Evolutionary conservation across 495 filamentous ascomycete genomes (phyloP).

Genomic region (Polyplosphaeria fusca): DNA sequence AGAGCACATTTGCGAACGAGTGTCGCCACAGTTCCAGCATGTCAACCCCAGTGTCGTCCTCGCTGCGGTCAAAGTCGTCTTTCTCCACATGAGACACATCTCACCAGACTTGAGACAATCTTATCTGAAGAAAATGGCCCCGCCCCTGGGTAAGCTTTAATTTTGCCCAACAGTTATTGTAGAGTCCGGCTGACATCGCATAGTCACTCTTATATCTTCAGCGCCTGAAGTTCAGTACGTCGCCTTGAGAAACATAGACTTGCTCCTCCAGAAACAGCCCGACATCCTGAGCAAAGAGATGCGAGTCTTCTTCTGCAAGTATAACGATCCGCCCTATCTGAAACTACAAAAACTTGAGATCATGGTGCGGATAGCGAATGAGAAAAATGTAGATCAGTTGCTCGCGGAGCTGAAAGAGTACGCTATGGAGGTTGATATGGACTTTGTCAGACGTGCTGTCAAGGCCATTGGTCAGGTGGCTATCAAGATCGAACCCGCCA

Average conservation of each 20-base stretch:
- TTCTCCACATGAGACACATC: conserved; percentile 89
- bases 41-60: conserved; percentile 96
- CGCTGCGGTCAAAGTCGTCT: conserved; percentile 95
- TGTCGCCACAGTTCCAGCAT: conserved; percentile 96
- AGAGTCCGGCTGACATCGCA: conserved; percentile 16
- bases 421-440: conserved; percentile 97
- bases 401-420: conserved; percentile 95
- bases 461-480: conserved; percentile 95
- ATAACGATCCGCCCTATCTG: conserved; percentile 97
- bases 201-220: conserved; percentile 93
- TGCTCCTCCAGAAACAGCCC: conserved; percentile 90
- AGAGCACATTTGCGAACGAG: conserved; percentile 96
- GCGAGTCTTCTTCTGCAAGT: conserved; percentile 99
- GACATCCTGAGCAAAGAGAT: conserved; percentile 97
- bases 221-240: conserved; percentile 98
- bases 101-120: conserved; percentile 70
- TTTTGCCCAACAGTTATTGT: neutral
- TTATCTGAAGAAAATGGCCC: conserved; percentile 97
- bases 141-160: conserved; percentile 69
- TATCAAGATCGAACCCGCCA: conserved; percentile 94
- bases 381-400: conserved; percentile 93
- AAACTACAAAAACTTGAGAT: conserved; percentile 98
- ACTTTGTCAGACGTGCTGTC: conserved; percentile 91
- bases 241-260: conserved; percentile 90
- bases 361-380: conserved; percentile 98